Evolutionary conservation across 176 grass and related monocot species (phyloP), one percentile per base, ranked within the genome.

Genomic region (Dactylis glomerata): DNA sequence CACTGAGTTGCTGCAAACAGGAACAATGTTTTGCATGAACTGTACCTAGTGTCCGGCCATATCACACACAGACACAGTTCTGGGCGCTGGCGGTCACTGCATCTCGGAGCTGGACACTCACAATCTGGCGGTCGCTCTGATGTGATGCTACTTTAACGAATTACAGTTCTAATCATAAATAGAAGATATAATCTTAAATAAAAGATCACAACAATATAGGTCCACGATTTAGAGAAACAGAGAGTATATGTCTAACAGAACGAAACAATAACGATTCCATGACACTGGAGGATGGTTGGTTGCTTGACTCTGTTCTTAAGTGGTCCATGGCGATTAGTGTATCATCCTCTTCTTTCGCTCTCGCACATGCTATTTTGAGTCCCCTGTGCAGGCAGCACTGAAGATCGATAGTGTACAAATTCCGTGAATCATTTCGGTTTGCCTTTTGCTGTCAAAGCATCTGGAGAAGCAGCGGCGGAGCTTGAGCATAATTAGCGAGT

Each of bases 401-500:
- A 50, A 28, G 44, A 31, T 45, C 8, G 42, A 74, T 0, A 8
- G 3, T 26, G 71, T 50, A 31, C 16, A 74, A 50, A 31, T 74
- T 74, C 44, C 0, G 16, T 45, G 71, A 30, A 74, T 74, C 71
- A 74, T 74, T 49, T 50, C 44, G 42, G 71, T 32, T 32, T 2
- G 42, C 42, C 16, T 74, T 74, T 74, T 50, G 15, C 16, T 10
- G 71, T 74, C 24, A 19, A 50, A 45, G 70, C 42, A 73, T 47
- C 69, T 30, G 3, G 11, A 26, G 40, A 73, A 73, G 70, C 42
- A 74, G 71, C 44, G 71, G 71, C 27, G 71, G 71, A 74, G 71
- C 15, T 74, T 74, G 71, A 10, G 71, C 42, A 74, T 74, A 74
- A 74, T 74, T 50, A 74, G 44, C 44, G 71, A 74, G 71, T 49